phyloP scores from a whole-genome alignment of 345 rosid genomes.

The Sisymbrium irio region DNA sequence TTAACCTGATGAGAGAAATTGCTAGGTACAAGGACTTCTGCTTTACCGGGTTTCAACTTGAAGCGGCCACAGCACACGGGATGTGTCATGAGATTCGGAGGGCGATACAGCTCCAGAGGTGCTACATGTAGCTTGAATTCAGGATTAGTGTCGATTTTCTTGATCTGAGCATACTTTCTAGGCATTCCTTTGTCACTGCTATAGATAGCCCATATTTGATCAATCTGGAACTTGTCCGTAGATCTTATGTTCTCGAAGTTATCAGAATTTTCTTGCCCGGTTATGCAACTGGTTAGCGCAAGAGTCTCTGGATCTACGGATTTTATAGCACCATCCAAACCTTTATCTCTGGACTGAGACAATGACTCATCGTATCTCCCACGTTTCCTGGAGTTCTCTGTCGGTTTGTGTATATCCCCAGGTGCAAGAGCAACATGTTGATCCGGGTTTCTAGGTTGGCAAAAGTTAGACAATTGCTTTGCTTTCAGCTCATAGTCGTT shows the following conservation, averaged over 20 bases:
- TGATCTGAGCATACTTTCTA: constrained; percentile 46
- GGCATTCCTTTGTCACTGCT: constrained; percentile 40
- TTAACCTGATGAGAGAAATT: constrained; percentile 48
- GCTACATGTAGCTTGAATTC: constrained; percentile 44
- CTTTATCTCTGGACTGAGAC: too few relatives aligned
- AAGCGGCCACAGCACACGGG: constrained; percentile 48
- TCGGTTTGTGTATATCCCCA: neutral
- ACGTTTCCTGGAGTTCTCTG: constrained; percentile 7
- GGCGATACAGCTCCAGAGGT: constrained; percentile 34
- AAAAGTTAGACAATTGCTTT: constrained; percentile 7
- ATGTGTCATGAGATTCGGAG: neutral
- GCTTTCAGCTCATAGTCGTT: constrained; percentile 26
- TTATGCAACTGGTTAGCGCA: constrained; percentile 14
- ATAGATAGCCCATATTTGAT: constrained; percentile 53
- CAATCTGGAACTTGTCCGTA: constrained; percentile 39
- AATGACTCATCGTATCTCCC: constrained; percentile 29
- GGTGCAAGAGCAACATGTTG: constrained; percentile 23
- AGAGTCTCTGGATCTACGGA: constrained; percentile 10
- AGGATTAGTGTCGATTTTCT: constrained; percentile 33
- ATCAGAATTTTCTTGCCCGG: constrained; percentile 7
- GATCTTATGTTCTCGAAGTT: constrained; percentile 43
- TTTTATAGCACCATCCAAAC: neutral
- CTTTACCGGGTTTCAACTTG: constrained; percentile 35
- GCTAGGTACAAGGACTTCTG: constrained; percentile 24
- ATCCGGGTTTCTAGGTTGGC: constrained; percentile 14